Base-by-base conservation (phyloP, 495 filamentous ascomycete genomes). In the Cercophora samala region DNA sequence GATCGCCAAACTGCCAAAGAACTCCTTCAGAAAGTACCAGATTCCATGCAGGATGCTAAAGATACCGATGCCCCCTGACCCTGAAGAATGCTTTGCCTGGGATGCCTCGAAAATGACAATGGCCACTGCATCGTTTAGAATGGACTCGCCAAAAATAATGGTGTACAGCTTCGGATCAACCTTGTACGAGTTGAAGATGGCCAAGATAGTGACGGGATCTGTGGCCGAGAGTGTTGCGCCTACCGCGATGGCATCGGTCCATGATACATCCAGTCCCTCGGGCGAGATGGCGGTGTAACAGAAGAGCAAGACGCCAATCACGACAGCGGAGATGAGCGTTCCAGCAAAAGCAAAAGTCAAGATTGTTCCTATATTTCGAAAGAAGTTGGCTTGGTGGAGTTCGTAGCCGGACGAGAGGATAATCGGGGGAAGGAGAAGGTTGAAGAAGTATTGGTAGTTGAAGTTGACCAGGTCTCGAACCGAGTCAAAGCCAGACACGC, bases 401-500 rank as follows among this genome's bases (percentile, higher is more conserved):
- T 99, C 95, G 80, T 98, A 99, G 53, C 95, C 95, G 37, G 93
- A 97, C 46, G 93, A 93, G 54, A 99, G 84, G 77, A 99, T 99
- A 74, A 99, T 99, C 8, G 95, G 95, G 42, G 95, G 95, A 32
- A 99, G 89, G 52, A 99, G 89, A 64, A 99, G 87, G 78, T 98
- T 99, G 83, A 99, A 99, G 83, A 99, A 99, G 78, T 97, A 93
- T 73, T 97, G 93, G 77, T 98, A 97, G 81, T 98, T 88, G 82
- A 99, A 99, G 76, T 89, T 95, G 68, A 99, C 91, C 67, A 90
- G 86, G 68, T 90, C 89, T 76, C 92, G 90, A 65, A 99, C 93
- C 69, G 88, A 90, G 52, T 92, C 88, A 68, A 88, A 87, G 62
- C 89, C 84, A 58, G 87, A 89, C 62, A 97, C 78, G 72, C 95